Base-by-base conservation (phyloP, 768 basidiomycete genomes). In the Suillus sp. region DNA sequence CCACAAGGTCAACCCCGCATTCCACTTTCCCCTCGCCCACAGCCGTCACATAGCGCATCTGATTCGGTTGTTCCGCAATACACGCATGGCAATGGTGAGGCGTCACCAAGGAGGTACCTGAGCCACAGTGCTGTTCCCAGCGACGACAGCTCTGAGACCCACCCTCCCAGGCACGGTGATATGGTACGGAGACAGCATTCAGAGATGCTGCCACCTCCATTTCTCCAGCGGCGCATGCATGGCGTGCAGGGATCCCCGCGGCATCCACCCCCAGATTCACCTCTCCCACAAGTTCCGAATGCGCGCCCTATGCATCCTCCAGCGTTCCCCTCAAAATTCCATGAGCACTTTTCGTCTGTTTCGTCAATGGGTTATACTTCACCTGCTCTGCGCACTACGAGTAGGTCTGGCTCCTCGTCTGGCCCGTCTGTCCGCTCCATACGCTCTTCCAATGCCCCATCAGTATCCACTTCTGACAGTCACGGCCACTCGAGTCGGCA, bases 271-370 rank as follows among this genome's bases (percentile, higher is more conserved):
- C 75, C 68, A 7, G 75, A 75, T 62, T 25, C 30, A 20, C 72
- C 75, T 7, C 54, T 76, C n/a, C 74, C 75, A 37, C 70, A 73
- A 2, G 68, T 73, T 3, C 53, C 59, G 9, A 60, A 37, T 50
- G 32, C 53, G 7, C 63, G 50, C 3, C 53, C 64, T 37, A 65
- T 65, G 9, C 69, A 68, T 5, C 67, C 68, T 1, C 32, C 68
- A 2, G 55, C 35, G 22, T 22, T 64, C 6, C 54, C 64, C 37
- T 75, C 74, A 6, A 75, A 76, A 55, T 75, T 76, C 67, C 74
- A 75, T 45, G 75, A 75, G 25, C 75, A 77, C 43, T 63, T 75
- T 50, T 72, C 74, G 22, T 75, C 74, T 1, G 63, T 74, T 5
- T 74, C 74, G 3, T 73, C 69, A 2, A 58, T 69, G 34, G 68